Evolutionary conservation across 129 eudicot genomes (phyloP).

Genomic region (Calendula officinalis): DNA sequence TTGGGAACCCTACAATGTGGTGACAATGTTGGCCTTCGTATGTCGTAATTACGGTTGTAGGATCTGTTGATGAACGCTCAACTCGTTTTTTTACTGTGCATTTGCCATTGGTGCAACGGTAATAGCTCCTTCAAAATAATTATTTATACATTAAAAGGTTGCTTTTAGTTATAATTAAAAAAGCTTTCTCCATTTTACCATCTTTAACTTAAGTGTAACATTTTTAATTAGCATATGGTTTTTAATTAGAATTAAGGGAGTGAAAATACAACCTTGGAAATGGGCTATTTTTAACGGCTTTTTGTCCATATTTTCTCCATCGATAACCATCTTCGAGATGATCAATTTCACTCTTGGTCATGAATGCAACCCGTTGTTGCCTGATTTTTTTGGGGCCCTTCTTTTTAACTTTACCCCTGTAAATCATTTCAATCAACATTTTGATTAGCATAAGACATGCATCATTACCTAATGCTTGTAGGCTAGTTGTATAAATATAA

Average conservation of each 20-base stretch:
- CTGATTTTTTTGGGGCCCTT: conserved; percentile 63
- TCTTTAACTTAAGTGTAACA: too few species aligned
- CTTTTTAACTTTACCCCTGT: conserved; percentile 62
- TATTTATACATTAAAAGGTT: background rate
- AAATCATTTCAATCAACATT: conserved; percentile 29
- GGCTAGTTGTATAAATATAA: too few species aligned
- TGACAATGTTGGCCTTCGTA: conserved; percentile 97
- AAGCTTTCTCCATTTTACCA: too few species aligned
- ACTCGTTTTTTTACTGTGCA: conserved; percentile 93
- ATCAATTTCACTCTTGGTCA: conserved; percentile 90
- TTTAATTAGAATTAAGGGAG: background rate
- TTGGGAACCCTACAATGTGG: conserved; percentile 73
- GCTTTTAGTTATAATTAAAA: conserved; percentile 15
- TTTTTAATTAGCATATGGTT: too few species aligned
- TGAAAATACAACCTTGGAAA: conserved; percentile 60
- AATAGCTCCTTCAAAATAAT: conserved; percentile 72
- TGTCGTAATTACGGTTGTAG: conserved; percentile 79
- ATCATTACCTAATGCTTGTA: background rate
- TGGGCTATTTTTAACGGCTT: conserved; percentile 90
- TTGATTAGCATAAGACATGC: conserved; percentile 7
- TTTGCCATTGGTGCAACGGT: conserved; percentile 85
- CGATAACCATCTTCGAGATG: conserved; percentile 97
- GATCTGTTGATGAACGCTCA: conserved; percentile 75
- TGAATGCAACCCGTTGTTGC: conserved; percentile 78
- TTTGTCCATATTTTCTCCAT: conserved; percentile 97